These are phyloP conservation scores for Dipsacomyces acuminosporus DNA, from an alignment of 371 early-diverging fungal genomes.

Conservation along the genomic window DNA sequence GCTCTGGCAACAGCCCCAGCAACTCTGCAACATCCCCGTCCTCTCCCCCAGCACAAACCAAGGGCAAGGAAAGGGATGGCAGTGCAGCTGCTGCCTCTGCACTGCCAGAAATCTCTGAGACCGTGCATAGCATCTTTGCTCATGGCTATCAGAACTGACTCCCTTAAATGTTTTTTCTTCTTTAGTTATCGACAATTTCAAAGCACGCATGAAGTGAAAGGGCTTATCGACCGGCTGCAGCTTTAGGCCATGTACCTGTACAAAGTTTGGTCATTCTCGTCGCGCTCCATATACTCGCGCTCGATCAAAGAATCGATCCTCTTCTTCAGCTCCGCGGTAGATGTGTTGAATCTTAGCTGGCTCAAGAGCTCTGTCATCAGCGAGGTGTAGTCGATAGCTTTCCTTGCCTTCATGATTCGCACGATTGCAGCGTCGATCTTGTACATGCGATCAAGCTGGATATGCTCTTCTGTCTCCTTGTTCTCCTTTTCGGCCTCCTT, in stretches of 20 bases:
- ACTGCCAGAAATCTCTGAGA: conserved; percentile 26
- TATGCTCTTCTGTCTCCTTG: conserved; percentile 30
- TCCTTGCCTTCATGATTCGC: conserved; percentile 87
- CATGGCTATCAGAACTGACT: conserved; percentile 1
- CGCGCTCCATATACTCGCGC: conserved; percentile 84
- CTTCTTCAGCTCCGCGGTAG: conserved; percentile 57
- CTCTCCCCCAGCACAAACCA: no score
- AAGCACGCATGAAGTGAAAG: no score
- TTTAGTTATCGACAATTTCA: background rate
- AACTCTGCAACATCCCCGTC: background rate
- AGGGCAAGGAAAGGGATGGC: background rate
- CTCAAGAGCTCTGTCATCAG: conserved; percentile 69
- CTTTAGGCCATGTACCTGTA: conserved; percentile 58
- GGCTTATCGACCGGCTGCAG: no score
- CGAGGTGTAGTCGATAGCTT: conserved; percentile 58
- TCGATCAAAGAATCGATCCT: conserved; percentile 89
- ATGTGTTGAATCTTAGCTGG: conserved; percentile 61
- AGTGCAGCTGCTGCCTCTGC: background rate
- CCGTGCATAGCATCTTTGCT: conserved; percentile 34
- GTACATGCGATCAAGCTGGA: conserved; percentile 54
- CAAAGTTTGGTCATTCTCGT: conserved; percentile 52
- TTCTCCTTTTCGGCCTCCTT: conserved; percentile 33
- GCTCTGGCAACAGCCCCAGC: background rate
- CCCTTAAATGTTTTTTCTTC: background rate
- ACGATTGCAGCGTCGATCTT: conserved; percentile 92